Evolutionary conservation across 2,329 filamentous ascomycete genomes (phyloP), one percentile per base, ranked within the genome.

Genomic region (Hymenoscyphus linearis): DNA sequence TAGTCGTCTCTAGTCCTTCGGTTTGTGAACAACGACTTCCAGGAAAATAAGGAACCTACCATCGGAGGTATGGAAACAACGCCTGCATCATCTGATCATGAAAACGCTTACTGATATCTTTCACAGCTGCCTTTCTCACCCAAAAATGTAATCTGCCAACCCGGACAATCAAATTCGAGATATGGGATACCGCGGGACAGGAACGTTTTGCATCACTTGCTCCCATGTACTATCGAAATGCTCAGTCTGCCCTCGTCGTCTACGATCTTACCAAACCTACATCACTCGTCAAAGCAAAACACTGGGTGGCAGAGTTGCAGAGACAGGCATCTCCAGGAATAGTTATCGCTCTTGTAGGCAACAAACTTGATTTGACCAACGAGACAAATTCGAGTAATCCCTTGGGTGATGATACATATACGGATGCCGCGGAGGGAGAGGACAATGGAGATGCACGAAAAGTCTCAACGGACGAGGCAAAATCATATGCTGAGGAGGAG

Each of bases 191-290:
- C 16, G 93, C 95, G 52, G 93, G 93, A 73, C 93, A 99, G 78
- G 93, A 99, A 80, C 91, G 93, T 66, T 99, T 98, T 74, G 93
- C 93, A 70, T 96, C 90, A 57, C 85, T 98, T 64, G 95, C 95
- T 58, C 95, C 93, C 71, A 98, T 98, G 95, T 99, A 99, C 84
- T 98, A 98, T 82, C 92, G 93, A 77, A 98, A 99, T 75, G 95
- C 95, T 57, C 93, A 98, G 79, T 92, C 93, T 66, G 95, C 95
- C 14, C 89, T 99, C 68, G 93, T 99, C 65, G 93, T 98, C 74
- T 99, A 98, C 85, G 93, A 99, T 75, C 87, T 99, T 71, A 99
- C 95, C 65, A 98, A 98, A 77, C 90, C 93, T 52, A 95, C 91
- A 56, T 96, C 92, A 55, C 87, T 99, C 69, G 86, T 91, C 77